Conservation (phyloP, 2,329 filamentous ascomycete species). For the Aspergillus texensis region DNA sequence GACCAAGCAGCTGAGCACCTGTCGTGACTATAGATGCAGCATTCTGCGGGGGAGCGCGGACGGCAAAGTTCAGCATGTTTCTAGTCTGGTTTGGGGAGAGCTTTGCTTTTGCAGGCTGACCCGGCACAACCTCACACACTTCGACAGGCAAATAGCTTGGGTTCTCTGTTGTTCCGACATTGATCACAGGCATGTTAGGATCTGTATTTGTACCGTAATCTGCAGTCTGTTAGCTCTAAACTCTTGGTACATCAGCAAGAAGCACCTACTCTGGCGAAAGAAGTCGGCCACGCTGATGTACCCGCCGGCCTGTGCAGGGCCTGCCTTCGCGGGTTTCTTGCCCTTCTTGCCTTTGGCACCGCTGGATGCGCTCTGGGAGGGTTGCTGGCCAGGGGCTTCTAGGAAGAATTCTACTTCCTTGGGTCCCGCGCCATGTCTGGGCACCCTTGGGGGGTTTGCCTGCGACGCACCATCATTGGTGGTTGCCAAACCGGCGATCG, state of each 20-base stretch:
- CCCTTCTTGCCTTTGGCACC: slow-evolving; percentile 22
- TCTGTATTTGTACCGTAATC: slow-evolving; percentile 42
- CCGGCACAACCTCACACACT: slow-evolving; percentile 63
- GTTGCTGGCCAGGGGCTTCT: slow-evolving; percentile 26
- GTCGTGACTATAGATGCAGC: slow-evolving; percentile 64
- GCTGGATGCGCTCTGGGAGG: slow-evolving; percentile 8
- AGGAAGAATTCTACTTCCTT: slow-evolving; percentile 60
- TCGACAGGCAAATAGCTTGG: slow-evolving; percentile 70
- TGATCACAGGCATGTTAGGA: slow-evolving; percentile 61
- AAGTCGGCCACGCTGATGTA: slow-evolving; percentile 58
- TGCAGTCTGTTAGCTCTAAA: slow-evolving; percentile 22
- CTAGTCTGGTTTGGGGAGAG: slow-evolving; percentile 64
- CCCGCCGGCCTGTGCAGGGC: slow-evolving; percentile 33
- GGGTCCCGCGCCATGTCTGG: slow-evolving; percentile 50
- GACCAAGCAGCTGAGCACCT: slow-evolving; percentile 58
- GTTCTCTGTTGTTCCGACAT: slow-evolving; percentile 61
- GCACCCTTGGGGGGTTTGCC: slow-evolving; percentile 40
- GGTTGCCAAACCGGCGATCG: slow-evolving; percentile 51
- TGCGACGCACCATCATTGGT: slow-evolving; percentile 38
- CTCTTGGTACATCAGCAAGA: neutral
- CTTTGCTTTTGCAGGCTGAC: slow-evolving; percentile 65
- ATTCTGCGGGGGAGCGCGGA: slow-evolving; percentile 67
- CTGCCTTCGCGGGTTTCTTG: slow-evolving; percentile 35
- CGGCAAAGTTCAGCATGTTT: slow-evolving; percentile 73
- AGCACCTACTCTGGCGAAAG: slow-evolving; percentile 47